phyloP scores from a whole-genome alignment of 2,329 filamentous ascomycete species.

The Penicillium fuscoglaucum region DNA sequence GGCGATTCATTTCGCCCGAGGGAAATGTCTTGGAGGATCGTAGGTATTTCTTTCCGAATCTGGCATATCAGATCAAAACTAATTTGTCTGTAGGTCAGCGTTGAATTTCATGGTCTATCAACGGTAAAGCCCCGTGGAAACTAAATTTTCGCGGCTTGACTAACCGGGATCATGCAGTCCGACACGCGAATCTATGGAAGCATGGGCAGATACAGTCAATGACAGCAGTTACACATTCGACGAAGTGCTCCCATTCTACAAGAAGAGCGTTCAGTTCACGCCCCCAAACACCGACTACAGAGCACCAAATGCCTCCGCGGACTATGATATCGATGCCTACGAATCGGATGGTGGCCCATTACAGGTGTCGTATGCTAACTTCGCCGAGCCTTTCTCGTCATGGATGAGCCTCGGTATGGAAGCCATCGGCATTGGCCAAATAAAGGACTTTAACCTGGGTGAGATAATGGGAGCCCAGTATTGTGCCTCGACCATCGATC shows the following conservation, averaged over 20 bases:
- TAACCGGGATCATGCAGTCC: conserved; percentile 14
- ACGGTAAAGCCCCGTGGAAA: conserved; percentile 11
- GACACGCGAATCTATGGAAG: conserved; percentile 24
- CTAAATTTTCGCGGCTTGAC: background rate
- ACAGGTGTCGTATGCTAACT: conserved; percentile 46
- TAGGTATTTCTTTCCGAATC: conserved; percentile 6
- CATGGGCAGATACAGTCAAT: conserved; percentile 31
- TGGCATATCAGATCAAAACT: background rate
- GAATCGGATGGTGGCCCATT: conserved; percentile 37
- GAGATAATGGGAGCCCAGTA: conserved; percentile 44
- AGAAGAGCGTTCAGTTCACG: conserved; percentile 31
- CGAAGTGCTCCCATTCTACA: conserved; percentile 26
- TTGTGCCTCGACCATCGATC: conserved; percentile 36
- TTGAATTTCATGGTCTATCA: conserved; percentile 36
- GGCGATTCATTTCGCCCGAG: conserved; percentile 28
- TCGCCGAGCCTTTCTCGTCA: conserved; percentile 40
- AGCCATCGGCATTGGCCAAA: conserved; percentile 42
- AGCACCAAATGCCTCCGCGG: conserved; percentile 27
- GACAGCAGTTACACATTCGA: conserved; percentile 34
- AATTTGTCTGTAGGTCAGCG: conserved; percentile 21
- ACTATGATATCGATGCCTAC: conserved; percentile 28
- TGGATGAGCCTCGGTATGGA: conserved; percentile 44
- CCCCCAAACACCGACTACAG: conserved; percentile 24
- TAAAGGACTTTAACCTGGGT: conserved; percentile 46
- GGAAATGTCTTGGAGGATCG: conserved; percentile 33